Percentiles rank a stretch among this genome's conserved stretches.
Conservation (phyloP, 2,329 filamentous ascomycete genomes). For the Apiospora arundinis region DNA sequence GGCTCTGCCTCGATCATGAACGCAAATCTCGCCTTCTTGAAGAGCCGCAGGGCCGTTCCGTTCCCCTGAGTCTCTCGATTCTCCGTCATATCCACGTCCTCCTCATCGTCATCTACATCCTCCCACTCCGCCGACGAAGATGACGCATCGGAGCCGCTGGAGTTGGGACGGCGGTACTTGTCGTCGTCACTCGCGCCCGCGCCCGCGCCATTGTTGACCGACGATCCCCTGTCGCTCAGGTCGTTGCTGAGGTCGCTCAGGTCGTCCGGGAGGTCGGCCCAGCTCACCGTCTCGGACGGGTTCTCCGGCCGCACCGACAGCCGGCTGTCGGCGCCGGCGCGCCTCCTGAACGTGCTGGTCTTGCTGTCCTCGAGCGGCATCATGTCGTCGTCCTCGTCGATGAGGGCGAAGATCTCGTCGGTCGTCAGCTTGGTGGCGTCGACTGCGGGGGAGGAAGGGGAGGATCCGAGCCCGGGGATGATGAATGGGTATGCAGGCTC, state of each 20-base stretch:
- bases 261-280: background rate
- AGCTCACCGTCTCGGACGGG: background rate
- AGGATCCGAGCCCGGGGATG: background rate
- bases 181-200: no score
- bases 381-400: conserved; percentile 8
- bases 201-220: no score
- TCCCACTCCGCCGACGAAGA: background rate
- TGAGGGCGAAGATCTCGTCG: background rate
- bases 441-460: background rate
- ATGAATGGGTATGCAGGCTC: background rate
- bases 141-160: background rate
- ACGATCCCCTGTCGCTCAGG: no score
- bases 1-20: background rate
- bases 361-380: background rate
- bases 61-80: background rate
- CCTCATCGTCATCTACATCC: background rate
- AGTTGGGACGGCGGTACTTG: background rate
- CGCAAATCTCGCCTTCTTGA: background rate
- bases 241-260: no score
- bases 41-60: background rate
- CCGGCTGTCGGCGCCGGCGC: background rate
- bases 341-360: background rate
- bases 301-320: background rate
- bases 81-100: background rate
- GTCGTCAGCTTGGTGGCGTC: background rate